These are phyloP conservation scores for Phytopythium montanum DNA, from an alignment of 352 stramenopile genomes.

Conservation along the genomic window DNA sequence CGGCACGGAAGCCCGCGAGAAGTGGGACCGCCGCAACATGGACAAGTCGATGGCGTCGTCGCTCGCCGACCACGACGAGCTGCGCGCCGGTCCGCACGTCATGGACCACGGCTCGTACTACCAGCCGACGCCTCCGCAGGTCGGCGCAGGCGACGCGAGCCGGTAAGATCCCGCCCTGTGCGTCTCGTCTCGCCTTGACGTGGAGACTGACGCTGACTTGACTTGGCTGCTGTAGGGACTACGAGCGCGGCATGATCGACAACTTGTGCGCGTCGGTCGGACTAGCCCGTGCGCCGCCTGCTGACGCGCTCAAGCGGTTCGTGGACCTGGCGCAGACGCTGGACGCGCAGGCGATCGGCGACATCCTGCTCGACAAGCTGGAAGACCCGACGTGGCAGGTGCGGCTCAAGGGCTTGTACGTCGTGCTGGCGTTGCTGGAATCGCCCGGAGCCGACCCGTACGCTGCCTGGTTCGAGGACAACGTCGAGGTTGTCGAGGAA, in stretches of 20 bases:
- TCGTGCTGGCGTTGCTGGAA: conserved; percentile 73
- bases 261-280: conserved; percentile 74
- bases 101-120: conserved; percentile 69
- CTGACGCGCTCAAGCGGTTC: conserved; percentile 79
- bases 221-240: conserved; percentile 40
- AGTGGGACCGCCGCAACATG: conserved; percentile 87
- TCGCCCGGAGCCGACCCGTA: conserved; percentile 63
- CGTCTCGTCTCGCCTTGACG: no score
- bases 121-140: conserved; percentile 58
- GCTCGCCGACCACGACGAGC: conserved; percentile 80
- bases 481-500: conserved; percentile 80
- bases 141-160: conserved; percentile 69
- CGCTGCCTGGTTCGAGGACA: conserved; percentile 80
- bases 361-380: conserved; percentile 85
- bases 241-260: conserved; percentile 85
- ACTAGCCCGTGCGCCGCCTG: conserved; percentile 65
- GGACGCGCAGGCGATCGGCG: conserved; percentile 78
- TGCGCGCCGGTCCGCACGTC: conserved; percentile 56
- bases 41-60: conserved; percentile 90
- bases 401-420: conserved; percentile 78
- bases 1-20: conserved; percentile 68
- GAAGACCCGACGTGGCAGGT: conserved; percentile 84
- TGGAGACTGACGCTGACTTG: neutral
- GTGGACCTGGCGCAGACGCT: conserved; percentile 85
- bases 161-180: no score